Conservation (phyloP, 2,329 filamentous ascomycete genomes). For the Diaporthe helianthi region DNA sequence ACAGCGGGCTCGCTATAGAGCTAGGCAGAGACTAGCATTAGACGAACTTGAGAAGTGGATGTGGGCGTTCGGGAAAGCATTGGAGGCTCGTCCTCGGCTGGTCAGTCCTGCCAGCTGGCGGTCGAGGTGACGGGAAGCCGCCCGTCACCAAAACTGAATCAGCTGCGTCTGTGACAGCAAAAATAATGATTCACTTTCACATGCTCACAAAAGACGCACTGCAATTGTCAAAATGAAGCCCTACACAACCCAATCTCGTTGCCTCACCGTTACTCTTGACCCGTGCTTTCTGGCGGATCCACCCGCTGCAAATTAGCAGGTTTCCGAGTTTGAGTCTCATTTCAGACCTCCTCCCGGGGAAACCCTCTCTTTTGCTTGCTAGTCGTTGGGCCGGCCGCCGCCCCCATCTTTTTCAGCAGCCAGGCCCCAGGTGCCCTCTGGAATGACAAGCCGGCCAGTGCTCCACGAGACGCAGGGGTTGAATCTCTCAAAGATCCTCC, state of each 20-base stretch:
- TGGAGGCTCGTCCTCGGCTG: not conserved
- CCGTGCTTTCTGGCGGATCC: slow-evolving; percentile 11
- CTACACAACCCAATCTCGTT: slow-evolving; percentile 27
- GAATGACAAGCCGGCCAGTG: not conserved
- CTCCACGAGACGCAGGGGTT: slow-evolving; percentile 16
- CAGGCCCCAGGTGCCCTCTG: slow-evolving; percentile 13
- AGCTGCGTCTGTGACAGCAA: not conserved
- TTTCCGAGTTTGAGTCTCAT: slow-evolving; percentile 21
- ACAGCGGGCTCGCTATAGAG: not conserved
- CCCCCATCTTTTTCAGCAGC: slow-evolving; percentile 8
- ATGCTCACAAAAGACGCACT: not conserved
- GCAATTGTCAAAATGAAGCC: not conserved
- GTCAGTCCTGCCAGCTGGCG: not conserved
- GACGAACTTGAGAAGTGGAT: slow-evolving; percentile 13
- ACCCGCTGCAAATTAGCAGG: slow-evolving; percentile 25
- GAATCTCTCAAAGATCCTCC: slow-evolving; percentile 26
- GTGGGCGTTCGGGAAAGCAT: not conserved
- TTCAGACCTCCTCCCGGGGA: slow-evolving; percentile 7
- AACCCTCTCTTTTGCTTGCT: not conserved
- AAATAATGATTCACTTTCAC: not conserved
- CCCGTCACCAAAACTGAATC: not conserved
- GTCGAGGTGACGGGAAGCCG: slow-evolving; percentile 6
- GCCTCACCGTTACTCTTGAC: slow-evolving; percentile 22
- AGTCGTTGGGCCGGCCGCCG: not conserved
- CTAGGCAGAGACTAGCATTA: slow-evolving; percentile 2